These are phyloP conservation scores for Talaromyces borbonicus DNA, from an alignment of 495 filamentous ascomycete species.

Conservation along the genomic window DNA sequence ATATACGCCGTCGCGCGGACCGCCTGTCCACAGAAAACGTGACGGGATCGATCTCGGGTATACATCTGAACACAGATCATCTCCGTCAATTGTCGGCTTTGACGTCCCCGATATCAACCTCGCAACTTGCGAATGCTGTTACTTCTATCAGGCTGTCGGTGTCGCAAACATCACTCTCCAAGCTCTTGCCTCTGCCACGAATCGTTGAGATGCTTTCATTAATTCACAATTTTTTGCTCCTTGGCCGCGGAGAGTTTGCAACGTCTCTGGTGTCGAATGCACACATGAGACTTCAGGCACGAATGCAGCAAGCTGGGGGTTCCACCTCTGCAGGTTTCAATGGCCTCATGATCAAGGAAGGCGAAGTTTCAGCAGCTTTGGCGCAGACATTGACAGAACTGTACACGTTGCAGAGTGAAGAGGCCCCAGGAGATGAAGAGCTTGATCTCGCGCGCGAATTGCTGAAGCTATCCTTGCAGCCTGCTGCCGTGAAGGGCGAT, in stretches of 20 bases:
- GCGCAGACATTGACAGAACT: slow-evolving; percentile 68
- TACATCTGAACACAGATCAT: slow-evolving; percentile 61
- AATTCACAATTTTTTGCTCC: slow-evolving; percentile 76
- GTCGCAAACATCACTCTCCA: slow-evolving; percentile 70
- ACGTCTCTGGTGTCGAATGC: slow-evolving; percentile 76
- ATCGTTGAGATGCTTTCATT: slow-evolving; percentile 69
- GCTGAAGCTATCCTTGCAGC: slow-evolving; percentile 50
- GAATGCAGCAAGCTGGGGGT: slow-evolving; percentile 15
- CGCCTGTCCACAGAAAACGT: slow-evolving; percentile 21
- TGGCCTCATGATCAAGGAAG: slow-evolving; percentile 68
- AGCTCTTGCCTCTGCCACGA: slow-evolving; percentile 62
- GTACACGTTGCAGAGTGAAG: slow-evolving; percentile 59
- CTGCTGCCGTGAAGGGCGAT: slow-evolving; percentile 19
- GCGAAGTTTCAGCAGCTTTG: slow-evolving; percentile 68
- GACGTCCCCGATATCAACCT: slow-evolving; percentile 59
- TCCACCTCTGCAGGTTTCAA: slow-evolving; percentile 26
- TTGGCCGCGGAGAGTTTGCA: slow-evolving; percentile 84
- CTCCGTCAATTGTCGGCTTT: slow-evolving; percentile 62
- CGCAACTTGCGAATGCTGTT: slow-evolving; percentile 59
- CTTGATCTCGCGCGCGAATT: slow-evolving; percentile 74
- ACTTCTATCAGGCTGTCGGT: slow-evolving; percentile 68
- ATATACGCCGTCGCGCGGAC: slow-evolving; percentile 50
- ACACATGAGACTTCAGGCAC: slow-evolving; percentile 34
- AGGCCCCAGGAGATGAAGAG: slow-evolving; percentile 62
- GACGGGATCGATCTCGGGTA: slow-evolving; percentile 41